Conservation (phyloP, 2,329 filamentous ascomycete genomes). For the Cercospora beticola region DNA sequence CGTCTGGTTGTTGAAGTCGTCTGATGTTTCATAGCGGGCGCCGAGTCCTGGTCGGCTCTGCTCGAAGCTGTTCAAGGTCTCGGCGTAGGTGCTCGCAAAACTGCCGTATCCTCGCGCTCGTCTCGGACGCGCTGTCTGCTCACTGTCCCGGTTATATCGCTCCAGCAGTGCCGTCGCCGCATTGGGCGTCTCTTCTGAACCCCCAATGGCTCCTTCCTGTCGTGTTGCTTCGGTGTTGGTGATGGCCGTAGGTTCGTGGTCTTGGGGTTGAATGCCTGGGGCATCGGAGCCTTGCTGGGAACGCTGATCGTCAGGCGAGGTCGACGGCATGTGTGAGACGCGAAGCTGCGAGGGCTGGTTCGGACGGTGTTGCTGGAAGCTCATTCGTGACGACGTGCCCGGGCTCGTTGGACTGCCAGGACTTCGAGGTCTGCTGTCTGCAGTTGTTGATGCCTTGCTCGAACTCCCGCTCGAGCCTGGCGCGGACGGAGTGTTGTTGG, state of each 20-base stretch:
- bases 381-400: conserved; percentile 8
- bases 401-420: conserved; percentile 18
- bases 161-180: conserved; percentile 43
- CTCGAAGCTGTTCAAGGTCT: conserved; percentile 25
- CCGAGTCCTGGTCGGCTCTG: conserved; percentile 36
- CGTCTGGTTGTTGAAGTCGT: conserved; percentile 28
- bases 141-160: conserved; percentile 31
- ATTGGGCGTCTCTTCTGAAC: conserved; percentile 36
- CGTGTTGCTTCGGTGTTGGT: conserved; percentile 23
- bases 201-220: conserved; percentile 27
- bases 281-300: conserved; percentile 23
- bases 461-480: conserved; percentile 3
- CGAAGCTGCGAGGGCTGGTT: conserved; percentile 39
- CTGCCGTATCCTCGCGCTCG: conserved; percentile 55
- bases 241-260: conserved; percentile 36
- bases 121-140: conserved; percentile 65
- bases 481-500: neutral
- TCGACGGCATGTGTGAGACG: conserved; percentile 46
- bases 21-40: conserved; percentile 21
- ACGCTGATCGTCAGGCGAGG: conserved; percentile 44
- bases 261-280: conserved; percentile 38
- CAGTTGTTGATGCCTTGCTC: neutral
- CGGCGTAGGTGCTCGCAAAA: conserved; percentile 31
- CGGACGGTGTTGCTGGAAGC: conserved; percentile 32
- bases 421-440: conserved; percentile 3